A percentile compares a stretch with the other conserved stretches of the same genome.
Evolutionary conservation across 1,284 basidiomycete genomes (phyloP).

Genomic region (Papiliotrema laurentii): DNA sequence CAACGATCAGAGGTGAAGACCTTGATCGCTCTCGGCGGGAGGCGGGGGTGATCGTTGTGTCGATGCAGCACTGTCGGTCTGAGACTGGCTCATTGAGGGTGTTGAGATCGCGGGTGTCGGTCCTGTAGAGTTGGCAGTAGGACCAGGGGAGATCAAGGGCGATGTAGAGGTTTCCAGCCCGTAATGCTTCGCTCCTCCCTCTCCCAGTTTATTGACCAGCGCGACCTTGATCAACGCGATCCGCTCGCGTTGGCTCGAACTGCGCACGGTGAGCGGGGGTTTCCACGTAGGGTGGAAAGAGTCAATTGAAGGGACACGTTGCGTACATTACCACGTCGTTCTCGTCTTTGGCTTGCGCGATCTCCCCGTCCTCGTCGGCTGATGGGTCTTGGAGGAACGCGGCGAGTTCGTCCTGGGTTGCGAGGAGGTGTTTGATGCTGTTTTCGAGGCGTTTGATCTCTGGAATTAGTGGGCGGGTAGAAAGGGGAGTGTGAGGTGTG

Average conservation of each 20-base stretch:
- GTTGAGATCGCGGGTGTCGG: background rate
- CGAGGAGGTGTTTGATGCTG: constrained; percentile 60
- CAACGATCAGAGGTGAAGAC: too few relatives aligned
- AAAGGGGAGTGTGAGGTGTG: too few relatives aligned
- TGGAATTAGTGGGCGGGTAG: too few relatives aligned
- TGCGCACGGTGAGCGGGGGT: constrained; percentile 5
- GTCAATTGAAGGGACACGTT: background rate
- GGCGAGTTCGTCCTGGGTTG: constrained; percentile 60
- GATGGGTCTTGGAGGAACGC: constrained; percentile 52
- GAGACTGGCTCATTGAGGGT: background rate
- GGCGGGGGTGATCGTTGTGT: too few relatives aligned
- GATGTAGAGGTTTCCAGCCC: constrained; percentile 24
- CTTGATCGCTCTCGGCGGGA: too few relatives aligned
- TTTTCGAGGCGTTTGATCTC: constrained; percentile 71
- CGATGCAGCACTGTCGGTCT: too few relatives aligned
- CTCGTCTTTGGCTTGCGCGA: constrained; percentile 54
- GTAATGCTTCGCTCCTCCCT: constrained; percentile 33
- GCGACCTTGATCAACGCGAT: constrained; percentile 32
- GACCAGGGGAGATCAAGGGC: too few relatives aligned
- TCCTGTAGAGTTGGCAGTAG: background rate
- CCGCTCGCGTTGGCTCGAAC: constrained; percentile 35
- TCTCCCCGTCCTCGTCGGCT: constrained; percentile 45
- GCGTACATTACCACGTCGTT: constrained; percentile 57
- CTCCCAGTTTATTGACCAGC: constrained; percentile 34
- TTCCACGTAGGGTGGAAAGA: background rate